phyloP scores from a whole-genome alignment of 192 early-diverging fungal genomes.

The Coemansia sp. region DNA sequence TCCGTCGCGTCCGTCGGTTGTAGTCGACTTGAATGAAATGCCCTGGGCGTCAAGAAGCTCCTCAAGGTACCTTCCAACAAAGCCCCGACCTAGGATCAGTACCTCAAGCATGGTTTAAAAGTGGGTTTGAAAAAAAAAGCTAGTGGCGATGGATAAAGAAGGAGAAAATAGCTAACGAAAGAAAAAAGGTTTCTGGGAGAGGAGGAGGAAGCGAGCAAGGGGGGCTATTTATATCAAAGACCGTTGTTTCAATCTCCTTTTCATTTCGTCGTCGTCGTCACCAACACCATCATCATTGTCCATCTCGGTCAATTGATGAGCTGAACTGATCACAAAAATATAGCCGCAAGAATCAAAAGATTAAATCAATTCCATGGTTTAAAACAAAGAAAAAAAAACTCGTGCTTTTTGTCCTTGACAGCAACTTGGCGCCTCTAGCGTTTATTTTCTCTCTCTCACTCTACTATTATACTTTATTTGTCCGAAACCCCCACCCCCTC shows the following conservation, averaged over 20 bases:
- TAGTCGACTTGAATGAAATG: conserved; percentile 24
- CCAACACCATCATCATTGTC: no score
- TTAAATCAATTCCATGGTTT: not conserved
- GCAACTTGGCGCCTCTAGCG: no score
- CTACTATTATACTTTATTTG: not conserved
- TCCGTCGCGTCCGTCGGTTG: conserved; percentile 35
- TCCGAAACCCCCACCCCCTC: no score
- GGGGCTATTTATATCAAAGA: no score
- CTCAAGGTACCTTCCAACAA: conserved; percentile 39
- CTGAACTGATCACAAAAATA: no score
- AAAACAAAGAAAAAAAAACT: not conserved
- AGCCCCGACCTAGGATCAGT: conserved; percentile 43
- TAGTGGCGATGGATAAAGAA: not conserved
- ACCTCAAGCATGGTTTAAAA: conserved; percentile 3
- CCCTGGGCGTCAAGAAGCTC: conserved; percentile 6
- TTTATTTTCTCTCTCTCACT: not conserved
- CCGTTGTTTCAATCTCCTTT: no score
- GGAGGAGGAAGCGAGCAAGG: no score
- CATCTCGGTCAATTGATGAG: no score
- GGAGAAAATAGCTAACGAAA: not conserved
- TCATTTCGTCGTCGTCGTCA: no score
- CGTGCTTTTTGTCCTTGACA: not conserved
- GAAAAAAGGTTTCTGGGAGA: no score
- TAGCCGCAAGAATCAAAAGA: no score
- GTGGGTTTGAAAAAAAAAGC: not conserved